phyloP scores from a whole-genome alignment of 208 protist species.

The Wallacemonas sp. region DNA sequence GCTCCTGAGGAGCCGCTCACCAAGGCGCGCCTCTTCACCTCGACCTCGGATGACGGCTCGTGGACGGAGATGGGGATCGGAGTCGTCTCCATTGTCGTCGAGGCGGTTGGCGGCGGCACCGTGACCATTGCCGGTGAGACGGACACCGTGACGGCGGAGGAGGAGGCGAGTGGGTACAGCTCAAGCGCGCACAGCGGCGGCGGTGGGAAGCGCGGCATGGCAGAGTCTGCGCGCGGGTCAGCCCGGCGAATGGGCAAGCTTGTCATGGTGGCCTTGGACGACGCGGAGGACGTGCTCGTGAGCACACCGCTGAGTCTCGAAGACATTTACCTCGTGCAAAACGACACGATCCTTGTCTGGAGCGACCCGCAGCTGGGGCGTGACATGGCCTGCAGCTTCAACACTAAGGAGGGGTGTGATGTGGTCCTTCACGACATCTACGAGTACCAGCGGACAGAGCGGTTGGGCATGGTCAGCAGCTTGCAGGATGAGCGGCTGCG shows the following conservation, averaged over 20 bases:
- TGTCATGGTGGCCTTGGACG: conserved; percentile 51
- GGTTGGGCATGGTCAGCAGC: conserved; percentile 8
- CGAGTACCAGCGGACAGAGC: conserved; percentile 38
- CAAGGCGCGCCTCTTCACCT: conserved; percentile 78
- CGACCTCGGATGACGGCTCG: conserved; percentile 28
- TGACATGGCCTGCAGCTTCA: conserved; percentile 76
- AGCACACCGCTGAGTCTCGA: conserved; percentile 52
- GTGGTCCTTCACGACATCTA: conserved; percentile 40
- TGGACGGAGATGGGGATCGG: conserved; percentile 75
- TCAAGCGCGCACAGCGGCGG: not conserved
- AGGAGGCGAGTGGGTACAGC: not conserved
- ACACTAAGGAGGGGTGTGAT: conserved; percentile 59
- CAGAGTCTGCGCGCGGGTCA: conserved; percentile 6
- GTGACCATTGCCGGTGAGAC: conserved; percentile 2
- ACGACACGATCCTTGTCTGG: conserved; percentile 73
- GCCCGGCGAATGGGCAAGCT: conserved; percentile 24
- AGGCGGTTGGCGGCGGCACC: not conserved
- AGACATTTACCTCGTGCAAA: conserved; percentile 70
- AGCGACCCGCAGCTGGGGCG: conserved; percentile 55
- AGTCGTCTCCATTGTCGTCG: conserved; percentile 30
- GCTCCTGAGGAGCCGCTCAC: conserved; percentile 34
- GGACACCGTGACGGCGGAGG: conserved; percentile 9
- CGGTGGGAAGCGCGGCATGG: conserved; percentile 16
- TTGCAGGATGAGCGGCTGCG: conserved; percentile 21
- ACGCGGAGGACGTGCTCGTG: conserved; percentile 56